Percentiles rank a stretch among this genome's conserved stretches.
Conservation (phyloP, 2,329 filamentous ascomycete genomes). For the Elsinoe arachidis region DNA sequence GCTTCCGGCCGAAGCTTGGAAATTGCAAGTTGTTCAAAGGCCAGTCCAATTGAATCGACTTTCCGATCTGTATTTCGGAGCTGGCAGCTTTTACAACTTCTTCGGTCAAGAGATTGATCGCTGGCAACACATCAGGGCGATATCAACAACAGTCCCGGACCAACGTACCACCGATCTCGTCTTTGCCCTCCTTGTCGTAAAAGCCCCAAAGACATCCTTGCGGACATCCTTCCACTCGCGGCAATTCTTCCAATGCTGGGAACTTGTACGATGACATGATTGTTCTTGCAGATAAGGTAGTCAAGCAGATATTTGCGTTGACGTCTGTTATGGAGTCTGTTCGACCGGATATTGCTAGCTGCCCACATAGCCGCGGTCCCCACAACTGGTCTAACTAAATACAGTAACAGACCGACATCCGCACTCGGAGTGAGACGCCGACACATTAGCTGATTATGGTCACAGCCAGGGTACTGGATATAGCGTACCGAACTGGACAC, state of each 20-base stretch:
- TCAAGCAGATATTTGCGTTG: neutral
- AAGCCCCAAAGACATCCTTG: slow-evolving; percentile 37
- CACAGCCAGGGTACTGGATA: too few species aligned
- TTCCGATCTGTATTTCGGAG: slow-evolving; percentile 34
- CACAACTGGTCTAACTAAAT: too few species aligned
- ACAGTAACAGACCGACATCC: too few species aligned
- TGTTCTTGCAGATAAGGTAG: neutral
- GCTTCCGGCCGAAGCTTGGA: slow-evolving; percentile 28
- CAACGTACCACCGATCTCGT: slow-evolving; percentile 37
- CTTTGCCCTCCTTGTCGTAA: slow-evolving; percentile 36
- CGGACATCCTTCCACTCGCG: slow-evolving; percentile 33
- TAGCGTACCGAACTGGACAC: too few species aligned
- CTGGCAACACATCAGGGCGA: neutral
- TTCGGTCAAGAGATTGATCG: slow-evolving; percentile 35
- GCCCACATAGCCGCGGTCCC: too few species aligned
- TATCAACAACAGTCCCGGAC: neutral
- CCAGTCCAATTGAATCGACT: slow-evolving; percentile 36
- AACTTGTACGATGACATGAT: slow-evolving; percentile 17
- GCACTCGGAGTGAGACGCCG: too few species aligned
- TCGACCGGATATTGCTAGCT: too few species aligned
- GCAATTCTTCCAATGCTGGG: slow-evolving; percentile 36
- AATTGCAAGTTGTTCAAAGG: slow-evolving; percentile 28
- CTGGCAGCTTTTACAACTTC: slow-evolving; percentile 35
- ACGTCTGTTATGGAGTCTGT: too few species aligned
- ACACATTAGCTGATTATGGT: too few species aligned